Evolutionary conservation across 352 stramenopile genomes (phyloP).

Genomic region (Thalassiosira gravida): DNA sequence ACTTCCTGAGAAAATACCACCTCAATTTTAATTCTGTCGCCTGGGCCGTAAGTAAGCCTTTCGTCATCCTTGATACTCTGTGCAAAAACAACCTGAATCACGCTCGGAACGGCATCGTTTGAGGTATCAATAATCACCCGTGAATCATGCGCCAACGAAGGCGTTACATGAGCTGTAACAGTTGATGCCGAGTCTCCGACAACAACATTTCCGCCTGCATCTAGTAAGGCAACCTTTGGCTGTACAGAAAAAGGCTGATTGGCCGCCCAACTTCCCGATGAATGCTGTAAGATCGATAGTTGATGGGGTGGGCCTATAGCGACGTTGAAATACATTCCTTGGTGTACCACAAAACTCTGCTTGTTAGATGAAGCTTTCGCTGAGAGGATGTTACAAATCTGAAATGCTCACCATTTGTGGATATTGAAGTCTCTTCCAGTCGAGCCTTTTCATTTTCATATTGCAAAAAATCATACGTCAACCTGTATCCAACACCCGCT

Average conservation of each 20-base stretch:
- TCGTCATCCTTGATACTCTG: constrained; percentile 43
- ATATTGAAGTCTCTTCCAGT: constrained; percentile 39
- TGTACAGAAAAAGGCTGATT: constrained; percentile 70
- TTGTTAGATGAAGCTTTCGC: background rate
- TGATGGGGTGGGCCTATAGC: constrained; percentile 48
- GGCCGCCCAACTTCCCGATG: constrained; percentile 54
- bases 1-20: constrained; percentile 66
- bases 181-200: constrained; percentile 42
- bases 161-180: constrained; percentile 56
- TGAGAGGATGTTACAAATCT: background rate
- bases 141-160: constrained; percentile 50
- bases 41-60: constrained; percentile 46
- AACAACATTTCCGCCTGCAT: constrained; percentile 69
- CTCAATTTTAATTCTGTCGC: constrained; percentile 54
- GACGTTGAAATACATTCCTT: constrained; percentile 66
- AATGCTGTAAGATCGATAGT: constrained; percentile 52
- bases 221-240: constrained; percentile 63
- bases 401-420: constrained; percentile 37
- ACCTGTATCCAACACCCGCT: constrained; percentile 57
- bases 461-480: constrained; percentile 57
- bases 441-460: constrained; percentile 21
- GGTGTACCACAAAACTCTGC: no score
- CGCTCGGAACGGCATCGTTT: constrained; percentile 42
- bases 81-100: constrained; percentile 45
- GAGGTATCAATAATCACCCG: constrained; percentile 63